Base-by-base conservation (phyloP, 73 alveolate species). In the Blepharisma stoltei region DNA sequence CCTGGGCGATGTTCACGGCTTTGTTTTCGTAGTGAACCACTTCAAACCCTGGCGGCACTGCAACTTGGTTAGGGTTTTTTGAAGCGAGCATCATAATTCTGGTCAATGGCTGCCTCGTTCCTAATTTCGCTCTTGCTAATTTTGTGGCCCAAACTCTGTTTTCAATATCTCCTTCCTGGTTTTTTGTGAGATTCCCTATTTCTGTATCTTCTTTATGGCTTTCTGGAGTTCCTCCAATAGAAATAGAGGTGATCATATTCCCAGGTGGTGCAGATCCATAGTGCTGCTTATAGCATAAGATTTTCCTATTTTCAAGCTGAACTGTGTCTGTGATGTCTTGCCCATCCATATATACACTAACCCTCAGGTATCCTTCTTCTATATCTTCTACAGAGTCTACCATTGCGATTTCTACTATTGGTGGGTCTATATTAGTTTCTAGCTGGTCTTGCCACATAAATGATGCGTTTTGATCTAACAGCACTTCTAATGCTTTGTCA, bases 31-130 rank as follows among this genome's bases (percentile, higher is more conserved):
- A 25, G 27, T 53, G 27, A 18, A 69, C 79, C 11, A 69, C 60
- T 69, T 69, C 65, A 46, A 69, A 69, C 3, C 79, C 79, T n/a
- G 79, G 71, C 1, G 79, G 79, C 14, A 69, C 45, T 9, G 60
- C 11, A 38, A 69, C 20, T 7, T 47, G n/a, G 43, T 69, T 46
- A 7, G 11, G 32, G 5, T 69, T 53, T 18, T 23, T 69, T 25
- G 46, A n/a, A 60, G 73, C 14, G 2, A 60, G 46, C 37, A 60
- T 60, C 14, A 60, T 60, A 60, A 60, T 60, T 25, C 23, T 60
- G 5, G 73, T 60, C 47, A 60, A 25, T 9, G 73, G 73, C 23
- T 60, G 73, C 45, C 73, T 60, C 0, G 73, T 60, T 4, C 73
- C 73, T 9, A 60, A 25, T 60, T 60, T 60, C 73, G 73, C 14